Evolutionary conservation across 352 stramenopile species (phyloP), one percentile per base, ranked within the genome.

Genomic region (Phytophthora tubulina): DNA sequence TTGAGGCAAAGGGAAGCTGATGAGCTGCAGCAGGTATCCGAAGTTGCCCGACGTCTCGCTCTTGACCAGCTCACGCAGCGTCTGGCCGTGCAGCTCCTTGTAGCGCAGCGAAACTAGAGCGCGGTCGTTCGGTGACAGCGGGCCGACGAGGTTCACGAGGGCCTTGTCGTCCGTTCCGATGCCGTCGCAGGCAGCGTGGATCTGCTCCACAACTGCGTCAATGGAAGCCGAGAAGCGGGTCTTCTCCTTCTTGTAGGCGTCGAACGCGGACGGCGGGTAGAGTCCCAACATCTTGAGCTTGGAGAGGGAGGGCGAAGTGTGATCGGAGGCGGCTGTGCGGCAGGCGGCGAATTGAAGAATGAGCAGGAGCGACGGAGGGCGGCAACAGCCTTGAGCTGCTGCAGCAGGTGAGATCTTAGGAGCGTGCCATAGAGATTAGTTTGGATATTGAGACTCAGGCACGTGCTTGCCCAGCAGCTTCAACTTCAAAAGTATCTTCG

Each of bases 181-280:
- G 33, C 87, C 87, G 4, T 71, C 68, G 52, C 79, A 89, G n/a
- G 84, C 85, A 63, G 76, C 76, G 71, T 92, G 72, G 73, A 94
- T 89, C 72, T 91, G 63, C 49, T 94, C 83, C 51, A 80, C 81
- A 35, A 78, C 64, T 3, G 68, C 68, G 38, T 92, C 77, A 44
- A 91, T 74, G 11, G 77, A 72, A n/a, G 78, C 54, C 41, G 80
- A 58, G 54, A 76, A 89, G 49, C 58, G 59, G 8, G 77, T 74
- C 61, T 84, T 87, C 36, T 82, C 75, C 58, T 91, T 86, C 55
- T 80, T 87, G 82, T 90, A 93, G 31, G 86, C 73, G 71, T 92
- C 76, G 63, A 89, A 82, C 3, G 70, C 75, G 38, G 83, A 86
- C 36, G 76, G 75, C 14, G 83, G 85, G 64, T 93, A 91, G 58